phyloP scores from a whole-genome alignment of 73 alveolate genomes.

The Uronychia setigera region DNA sequence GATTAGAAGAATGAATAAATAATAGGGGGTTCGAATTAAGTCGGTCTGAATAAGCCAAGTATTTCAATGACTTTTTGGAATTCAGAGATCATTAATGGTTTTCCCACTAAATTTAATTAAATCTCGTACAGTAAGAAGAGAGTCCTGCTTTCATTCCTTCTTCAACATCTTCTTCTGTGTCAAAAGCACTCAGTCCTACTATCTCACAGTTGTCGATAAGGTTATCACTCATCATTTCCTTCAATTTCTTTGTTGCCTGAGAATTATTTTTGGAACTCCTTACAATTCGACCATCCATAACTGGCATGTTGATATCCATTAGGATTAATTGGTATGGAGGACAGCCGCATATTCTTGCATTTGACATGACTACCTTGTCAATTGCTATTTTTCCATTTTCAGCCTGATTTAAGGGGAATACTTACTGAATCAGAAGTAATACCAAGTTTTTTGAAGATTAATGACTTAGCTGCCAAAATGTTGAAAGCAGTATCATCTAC shows the following conservation, averaged over 20 bases:
- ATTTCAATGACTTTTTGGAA: too few relatives aligned
- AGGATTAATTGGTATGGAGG: neutral
- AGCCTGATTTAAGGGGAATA: neutral
- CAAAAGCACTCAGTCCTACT: neutral
- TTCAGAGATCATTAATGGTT: too few relatives aligned
- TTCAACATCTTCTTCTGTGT: neutral
- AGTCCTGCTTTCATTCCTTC: neutral
- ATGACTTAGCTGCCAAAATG: neutral
- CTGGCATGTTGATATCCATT: neutral
- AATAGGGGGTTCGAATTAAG: too few relatives aligned
- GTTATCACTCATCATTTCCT: neutral
- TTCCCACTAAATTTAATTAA: too few relatives aligned
- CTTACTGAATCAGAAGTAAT: neutral
- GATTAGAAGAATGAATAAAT: too few relatives aligned
- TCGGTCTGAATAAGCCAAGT: too few relatives aligned
- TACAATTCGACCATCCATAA: neutral
- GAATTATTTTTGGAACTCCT: too few relatives aligned
- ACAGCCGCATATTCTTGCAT: neutral
- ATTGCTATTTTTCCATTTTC: neutral
- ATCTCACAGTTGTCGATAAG: neutral
- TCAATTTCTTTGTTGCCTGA: neutral
- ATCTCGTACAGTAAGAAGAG: neutral
- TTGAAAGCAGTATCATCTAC: neutral
- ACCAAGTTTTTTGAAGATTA: neutral
- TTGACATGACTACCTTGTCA: neutral